Evolutionary conservation across 306 rosid species (phyloP).

Genomic region (Astragalus membranaceus): DNA sequence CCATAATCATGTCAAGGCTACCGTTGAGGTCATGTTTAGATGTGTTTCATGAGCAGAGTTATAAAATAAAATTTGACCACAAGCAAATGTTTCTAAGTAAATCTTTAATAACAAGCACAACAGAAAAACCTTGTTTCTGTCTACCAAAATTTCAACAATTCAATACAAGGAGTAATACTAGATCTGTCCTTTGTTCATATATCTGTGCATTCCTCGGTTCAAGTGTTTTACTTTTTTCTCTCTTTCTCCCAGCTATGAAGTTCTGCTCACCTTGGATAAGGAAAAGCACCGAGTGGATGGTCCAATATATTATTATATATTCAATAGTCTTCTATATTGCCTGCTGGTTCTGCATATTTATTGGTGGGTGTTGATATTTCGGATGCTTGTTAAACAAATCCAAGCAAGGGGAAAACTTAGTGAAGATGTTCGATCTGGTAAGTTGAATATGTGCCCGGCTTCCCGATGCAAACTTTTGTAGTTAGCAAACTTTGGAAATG

Average conservation of each 20-base stretch:
- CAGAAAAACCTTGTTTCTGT: background rate
- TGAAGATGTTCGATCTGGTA: constrained; percentile 98
- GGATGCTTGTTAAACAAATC: constrained; percentile 97
- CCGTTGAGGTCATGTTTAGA: background rate
- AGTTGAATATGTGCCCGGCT: constrained; percentile 27
- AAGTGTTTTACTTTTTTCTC: constrained; percentile 12
- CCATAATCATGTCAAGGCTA: background rate
- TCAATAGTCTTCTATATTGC: constrained; percentile 86
- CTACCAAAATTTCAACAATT: constrained; percentile 1
- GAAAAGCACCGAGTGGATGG: constrained; percentile 64
- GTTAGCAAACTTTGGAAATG: background rate
- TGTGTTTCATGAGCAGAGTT: background rate
- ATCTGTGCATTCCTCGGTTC: background rate
- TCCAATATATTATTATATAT: constrained; percentile 82
- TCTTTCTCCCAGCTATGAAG: constrained; percentile 75
- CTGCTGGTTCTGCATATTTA: constrained; percentile 82
- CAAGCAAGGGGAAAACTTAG: constrained; percentile 82
- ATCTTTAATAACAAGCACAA: background rate
- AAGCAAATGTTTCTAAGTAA: background rate
- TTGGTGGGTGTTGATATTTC: constrained; percentile 93
- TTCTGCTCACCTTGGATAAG: constrained; percentile 71
- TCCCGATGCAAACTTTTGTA: constrained; percentile 1
- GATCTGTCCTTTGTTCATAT: background rate
- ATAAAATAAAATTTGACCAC: constrained; percentile 1
- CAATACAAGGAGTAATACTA: background rate